Evolutionary conservation across 164 flowering plant species (phyloP), one percentile per base, ranked within the genome.

Genomic region (Hamamelis virginiana): DNA sequence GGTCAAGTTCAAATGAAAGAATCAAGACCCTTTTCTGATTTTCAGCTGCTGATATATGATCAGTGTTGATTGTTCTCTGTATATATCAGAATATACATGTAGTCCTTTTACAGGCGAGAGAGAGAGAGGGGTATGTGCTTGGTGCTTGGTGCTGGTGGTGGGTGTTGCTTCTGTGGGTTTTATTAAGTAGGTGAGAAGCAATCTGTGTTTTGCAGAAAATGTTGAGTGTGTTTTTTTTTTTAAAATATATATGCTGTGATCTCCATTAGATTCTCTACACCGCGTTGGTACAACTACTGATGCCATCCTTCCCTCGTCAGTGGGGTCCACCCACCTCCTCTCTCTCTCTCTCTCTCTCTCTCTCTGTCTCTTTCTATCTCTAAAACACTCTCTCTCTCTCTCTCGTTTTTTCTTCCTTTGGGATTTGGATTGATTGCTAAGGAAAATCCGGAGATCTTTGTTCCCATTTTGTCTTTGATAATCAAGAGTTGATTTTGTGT

Each of bases 221-320:
- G 55, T 18, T 18, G 18, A 1, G 14, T 46, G 51, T 28, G 3
- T 43, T 68, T 60, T 19, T 58, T 8, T 9, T 28, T 23, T 52
- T 51, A 0, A 12, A 62, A 15, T 63, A 13, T 55, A 1, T 63
- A 9, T 51, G 65, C 11, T 67, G 56, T 2, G 66, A 75, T 77
- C 80, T 77, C 72, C 25, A 14, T 23, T 77, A 75, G 83, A 80
- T 80, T 73, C 83, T 72, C 75, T 66, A 52, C 62, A 65, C 64
- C 44, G 62, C 62, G 67, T 69, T 75, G 75, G 74, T 72, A 72
- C 76, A 72, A 72, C 78, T 64, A 75, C 72, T 59, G 69, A 33
- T 33, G 41, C 41, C 41, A 33, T 33, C 41, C 41, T 33, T 33
- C 41, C 6, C 6, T 33, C 41, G 4, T 33, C 41, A 2, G 41